Evolutionary conservation across 139 green algal species (phyloP), one percentile per base, ranked within the genome.

Genomic region (Volvox africanus): DNA sequence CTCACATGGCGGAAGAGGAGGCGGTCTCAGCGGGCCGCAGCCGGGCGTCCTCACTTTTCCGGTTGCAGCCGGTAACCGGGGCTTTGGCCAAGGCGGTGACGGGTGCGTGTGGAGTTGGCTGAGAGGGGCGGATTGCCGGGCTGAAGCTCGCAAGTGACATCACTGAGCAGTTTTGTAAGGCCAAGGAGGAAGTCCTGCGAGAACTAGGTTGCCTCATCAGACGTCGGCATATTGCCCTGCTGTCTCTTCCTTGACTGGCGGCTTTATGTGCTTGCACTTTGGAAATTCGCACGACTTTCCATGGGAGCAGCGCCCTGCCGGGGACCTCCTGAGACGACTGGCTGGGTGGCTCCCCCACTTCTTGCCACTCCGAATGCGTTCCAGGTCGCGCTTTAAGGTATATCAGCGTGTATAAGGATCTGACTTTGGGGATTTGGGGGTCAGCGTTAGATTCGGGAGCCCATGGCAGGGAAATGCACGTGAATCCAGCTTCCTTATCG

Each of bases 391-490:
- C 73, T n/a, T n/a, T n/a, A 73, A 93, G 92, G 82, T 92, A 89
- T 71, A 62, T 61, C 21, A 89, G 91, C 9, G 12, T 30, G 36
- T 96, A 96, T 73, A 77, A 78, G 16, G 91, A 83, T 20, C 91
- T 92, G 13, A 95, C 89, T 3, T 76, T 97, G 30, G 95, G 95
- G n/a, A n/a, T n/a, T n/a, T n/a, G n/a, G n/a, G n/a, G n/a, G n/a
- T n/a, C n/a, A n/a, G n/a, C n/a, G n/a, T n/a, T n/a, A n/a, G n/a
- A n/a, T n/a, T n/a, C n/a, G n/a, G n/a, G n/a, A n/a, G n/a, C n/a
- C n/a, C n/a, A n/a, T n/a, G n/a, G n/a, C 44, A 55, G 44, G 5
- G 44, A 9, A 55, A 55, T 55, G 5, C 44, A 55, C 44, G 44
- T 55, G 44, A 9, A 55, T 55, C 44, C 5, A 55, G 44, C 44